Conservation (phyloP, 345 rosid species). For the Bruguiera parviflora region DNA sequence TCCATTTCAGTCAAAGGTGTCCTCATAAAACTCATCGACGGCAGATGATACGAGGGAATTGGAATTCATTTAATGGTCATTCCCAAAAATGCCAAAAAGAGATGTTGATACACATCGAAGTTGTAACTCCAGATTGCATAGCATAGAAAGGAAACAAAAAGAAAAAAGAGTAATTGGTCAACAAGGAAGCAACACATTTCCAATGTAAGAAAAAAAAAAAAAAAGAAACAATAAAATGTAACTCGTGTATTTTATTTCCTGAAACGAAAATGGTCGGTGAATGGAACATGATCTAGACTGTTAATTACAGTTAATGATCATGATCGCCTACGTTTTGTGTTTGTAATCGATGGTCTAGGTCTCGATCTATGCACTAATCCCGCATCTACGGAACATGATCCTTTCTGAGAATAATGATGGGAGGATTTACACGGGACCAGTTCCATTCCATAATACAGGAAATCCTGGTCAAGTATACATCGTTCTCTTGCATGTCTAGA, state of each 20-base stretch:
- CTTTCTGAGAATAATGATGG: constrained; percentile 7
- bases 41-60: too few relatives aligned
- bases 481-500: constrained; percentile 1
- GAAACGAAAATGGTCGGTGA: too few relatives aligned
- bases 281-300: too few relatives aligned
- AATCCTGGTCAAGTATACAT: constrained; percentile 22
- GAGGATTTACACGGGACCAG: constrained; percentile 21
- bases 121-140: neutral
- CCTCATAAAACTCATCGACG: too few relatives aligned
- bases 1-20: too few relatives aligned
- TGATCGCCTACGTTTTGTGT: too few relatives aligned
- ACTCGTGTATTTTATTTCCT: constrained; percentile 8
- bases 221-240: neutral
- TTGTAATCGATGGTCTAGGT: too few relatives aligned
- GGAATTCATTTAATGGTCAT: too few relatives aligned
- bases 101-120: neutral
- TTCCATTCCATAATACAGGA: constrained; percentile 13
- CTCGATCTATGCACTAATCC: too few relatives aligned
- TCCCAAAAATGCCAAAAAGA: neutral
- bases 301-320: too few relatives aligned
- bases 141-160: neutral
- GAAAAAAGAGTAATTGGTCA: neutral
- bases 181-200: neutral
- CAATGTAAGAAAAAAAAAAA: too few relatives aligned
- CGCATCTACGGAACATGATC: too few relatives aligned